Conservation (phyloP, 2,329 filamentous ascomycete genomes). For the Xylariales sp. region DNA sequence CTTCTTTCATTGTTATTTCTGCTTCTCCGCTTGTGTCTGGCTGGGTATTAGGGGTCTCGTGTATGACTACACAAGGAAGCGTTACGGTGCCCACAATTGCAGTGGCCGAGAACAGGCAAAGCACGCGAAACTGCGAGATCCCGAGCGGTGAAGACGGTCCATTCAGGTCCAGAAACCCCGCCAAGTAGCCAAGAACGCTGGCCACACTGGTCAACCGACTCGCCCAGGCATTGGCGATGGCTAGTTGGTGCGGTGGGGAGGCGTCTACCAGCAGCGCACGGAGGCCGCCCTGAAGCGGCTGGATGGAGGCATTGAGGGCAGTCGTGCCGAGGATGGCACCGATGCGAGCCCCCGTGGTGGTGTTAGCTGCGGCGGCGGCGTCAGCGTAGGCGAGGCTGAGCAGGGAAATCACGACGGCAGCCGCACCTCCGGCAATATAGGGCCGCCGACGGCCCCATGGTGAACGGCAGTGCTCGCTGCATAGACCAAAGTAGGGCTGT, state of each 20-base stretch:
- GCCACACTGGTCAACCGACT: neutral
- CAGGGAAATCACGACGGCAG: neutral
- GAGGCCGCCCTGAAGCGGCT: neutral
- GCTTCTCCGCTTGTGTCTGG: neutral
- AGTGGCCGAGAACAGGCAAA: neutral
- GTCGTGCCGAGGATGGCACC: neutral
- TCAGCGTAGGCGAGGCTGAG: neutral
- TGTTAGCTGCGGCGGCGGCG: accelerated
- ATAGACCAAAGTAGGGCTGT: neutral
- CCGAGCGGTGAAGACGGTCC: neutral
- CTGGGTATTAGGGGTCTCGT: neutral
- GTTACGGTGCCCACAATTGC: neutral
- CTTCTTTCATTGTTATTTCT: neutral
- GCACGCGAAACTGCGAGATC: neutral
- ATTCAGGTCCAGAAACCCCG: neutral
- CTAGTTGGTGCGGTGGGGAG: neutral
- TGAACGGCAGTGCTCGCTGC: neutral
- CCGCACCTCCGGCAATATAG: neutral
- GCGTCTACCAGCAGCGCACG: neutral
- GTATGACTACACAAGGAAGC: neutral
- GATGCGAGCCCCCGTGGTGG: neutral
- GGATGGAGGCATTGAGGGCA: neutral
- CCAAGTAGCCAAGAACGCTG: neutral
- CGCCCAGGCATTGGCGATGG: neutral
- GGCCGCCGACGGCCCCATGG: neutral